Evolutionary conservation across 805 yeast genomes (phyloP).

Genomic region (Cyberlindnera xylosilytica): DNA sequence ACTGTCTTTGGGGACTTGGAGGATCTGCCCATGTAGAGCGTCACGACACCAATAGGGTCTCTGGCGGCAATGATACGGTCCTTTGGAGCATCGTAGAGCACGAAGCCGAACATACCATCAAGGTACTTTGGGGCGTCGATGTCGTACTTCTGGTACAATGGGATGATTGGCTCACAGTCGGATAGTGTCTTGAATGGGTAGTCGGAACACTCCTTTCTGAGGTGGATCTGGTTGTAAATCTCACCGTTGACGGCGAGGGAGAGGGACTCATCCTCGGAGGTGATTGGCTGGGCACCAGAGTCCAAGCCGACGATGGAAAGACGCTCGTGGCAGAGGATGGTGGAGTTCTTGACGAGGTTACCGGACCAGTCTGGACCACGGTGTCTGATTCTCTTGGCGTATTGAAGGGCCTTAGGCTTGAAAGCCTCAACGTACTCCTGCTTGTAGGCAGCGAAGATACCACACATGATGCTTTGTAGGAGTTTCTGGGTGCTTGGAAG

Average conservation of each 20-base stretch:
- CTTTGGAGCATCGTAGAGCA: constrained; percentile 73
- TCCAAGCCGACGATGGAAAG: constrained; percentile 96
- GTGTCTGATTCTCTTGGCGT: constrained; percentile 92
- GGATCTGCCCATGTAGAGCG: constrained; percentile 90
- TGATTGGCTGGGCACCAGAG: constrained; percentile 97
- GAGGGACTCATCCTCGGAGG: constrained; percentile 70
- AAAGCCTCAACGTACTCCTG: constrained; percentile 77
- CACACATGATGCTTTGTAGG: constrained; percentile 69
- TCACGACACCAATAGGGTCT: constrained; percentile 97
- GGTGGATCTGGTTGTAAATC: constrained; percentile 91
- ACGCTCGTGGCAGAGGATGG: constrained; percentile 92
- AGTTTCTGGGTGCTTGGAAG: too few relatives aligned
- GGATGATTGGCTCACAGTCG: constrained; percentile 98
- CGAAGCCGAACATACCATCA: constrained; percentile 99
- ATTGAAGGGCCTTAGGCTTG: constrained; percentile 84
- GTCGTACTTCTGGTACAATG: constrained; percentile 82
- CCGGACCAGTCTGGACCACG: constrained; percentile 99
- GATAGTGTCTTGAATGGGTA: constrained; percentile 81
- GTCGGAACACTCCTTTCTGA: constrained; percentile 71
- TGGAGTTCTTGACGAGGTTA: constrained; percentile 70
- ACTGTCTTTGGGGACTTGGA: constrained; percentile 66
- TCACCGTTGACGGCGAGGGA: constrained; percentile 93
- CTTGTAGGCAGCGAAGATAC: constrained; percentile 90
- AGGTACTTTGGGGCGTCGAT: constrained; percentile 86
- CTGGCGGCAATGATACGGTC: constrained; percentile 96